Base-by-base conservation (phyloP, 225 moss, liverwort and hornwort genomes). In the Asterella californica region DNA sequence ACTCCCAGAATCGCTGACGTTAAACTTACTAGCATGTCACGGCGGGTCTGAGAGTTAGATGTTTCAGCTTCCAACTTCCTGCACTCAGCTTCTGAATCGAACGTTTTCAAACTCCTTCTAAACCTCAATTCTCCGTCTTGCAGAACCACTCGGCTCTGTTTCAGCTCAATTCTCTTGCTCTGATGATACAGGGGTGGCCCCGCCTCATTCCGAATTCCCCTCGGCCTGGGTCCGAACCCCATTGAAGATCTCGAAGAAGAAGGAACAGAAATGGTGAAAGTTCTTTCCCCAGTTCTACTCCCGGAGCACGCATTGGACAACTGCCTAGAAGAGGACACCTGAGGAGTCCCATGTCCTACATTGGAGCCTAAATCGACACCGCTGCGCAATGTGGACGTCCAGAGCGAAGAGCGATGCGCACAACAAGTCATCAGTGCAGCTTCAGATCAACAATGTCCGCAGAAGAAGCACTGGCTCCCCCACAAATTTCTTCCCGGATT, bases 401-500 rank as follows among this genome's bases (percentile, higher is more conserved):
- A 73, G 30, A 74, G 24, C 27, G 74, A 71, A 60, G 72, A 34
- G 6, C 52, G 69, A 48, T 48, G 32, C 14, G 63, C 48, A 17
- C 82, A 82, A 47, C 80, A 83, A 80, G 73, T 80, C 85, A 86
- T 86, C 70, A 45, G 74, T 25, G 69, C 80, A 74, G 68, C 45
- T 53, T 69, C 53, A 52, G 12, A 32, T 54, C 74, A n/a, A 27
- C 14, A 74, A 74, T 53, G 50, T 30, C 52, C 15, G 14, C 17
- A 49, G 9, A 19, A 15, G 4, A 42, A 37, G 9, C 69, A 24
- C 65, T 14, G 2, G 30, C 65, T 33, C n/a, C 24, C 14, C n/a
- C 5, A 24, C 46, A 27, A 71, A 46, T 71, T 48, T 24, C 47
- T 17, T 46, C 14, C 14, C 25, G 12, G 47, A 48, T 10, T 47